phyloP scores from a whole-genome alignment of 2,329 filamentous ascomycete species.

The Clarireedia hainanense region DNA sequence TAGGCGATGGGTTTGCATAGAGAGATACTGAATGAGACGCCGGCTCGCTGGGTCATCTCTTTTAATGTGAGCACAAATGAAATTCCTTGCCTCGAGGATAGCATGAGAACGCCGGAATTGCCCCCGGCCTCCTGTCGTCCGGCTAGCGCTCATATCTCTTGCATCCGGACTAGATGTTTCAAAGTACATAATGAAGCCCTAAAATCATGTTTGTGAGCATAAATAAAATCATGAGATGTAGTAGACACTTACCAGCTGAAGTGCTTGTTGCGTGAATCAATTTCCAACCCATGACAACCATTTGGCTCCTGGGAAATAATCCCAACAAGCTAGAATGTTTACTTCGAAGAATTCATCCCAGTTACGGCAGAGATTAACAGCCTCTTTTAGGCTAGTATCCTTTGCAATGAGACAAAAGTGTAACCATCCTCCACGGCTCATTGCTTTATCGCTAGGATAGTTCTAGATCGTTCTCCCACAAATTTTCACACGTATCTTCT shows the following conservation, averaged over 20 bases:
- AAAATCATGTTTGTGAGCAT: not conserved
- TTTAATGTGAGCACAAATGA: conserved; percentile 36
- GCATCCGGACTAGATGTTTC: conserved; percentile 22
- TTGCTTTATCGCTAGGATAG: conserved; percentile 39
- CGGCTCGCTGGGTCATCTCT: conserved; percentile 34
- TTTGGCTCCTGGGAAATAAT: conserved; percentile 40
- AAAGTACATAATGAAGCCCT: conserved; percentile 23
- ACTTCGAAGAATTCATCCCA: conserved; percentile 44
- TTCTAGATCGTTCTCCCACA: conserved; percentile 44
- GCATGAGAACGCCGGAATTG: conserved; percentile 30
- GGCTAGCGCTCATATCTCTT: conserved; percentile 27
- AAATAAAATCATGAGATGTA: not conserved
- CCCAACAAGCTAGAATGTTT: conserved; percentile 36
- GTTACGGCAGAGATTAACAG: conserved; percentile 39
- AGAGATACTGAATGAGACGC: conserved; percentile 36
- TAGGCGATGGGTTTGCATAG: conserved; percentile 32
- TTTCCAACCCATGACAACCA: conserved; percentile 37
- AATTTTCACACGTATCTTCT: conserved; percentile 34
- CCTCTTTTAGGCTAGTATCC: conserved; percentile 37
- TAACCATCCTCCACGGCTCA: conserved; percentile 41
- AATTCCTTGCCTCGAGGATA: conserved; percentile 32
- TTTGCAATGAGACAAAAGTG: conserved; percentile 44
- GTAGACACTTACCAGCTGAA: conserved; percentile 27
- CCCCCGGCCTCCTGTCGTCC: conserved; percentile 29
- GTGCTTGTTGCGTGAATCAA: conserved; percentile 31